These are phyloP conservation scores for Neurospora cerealis DNA, from an alignment of 495 filamentous ascomycete genomes.

Conservation along the genomic window DNA sequence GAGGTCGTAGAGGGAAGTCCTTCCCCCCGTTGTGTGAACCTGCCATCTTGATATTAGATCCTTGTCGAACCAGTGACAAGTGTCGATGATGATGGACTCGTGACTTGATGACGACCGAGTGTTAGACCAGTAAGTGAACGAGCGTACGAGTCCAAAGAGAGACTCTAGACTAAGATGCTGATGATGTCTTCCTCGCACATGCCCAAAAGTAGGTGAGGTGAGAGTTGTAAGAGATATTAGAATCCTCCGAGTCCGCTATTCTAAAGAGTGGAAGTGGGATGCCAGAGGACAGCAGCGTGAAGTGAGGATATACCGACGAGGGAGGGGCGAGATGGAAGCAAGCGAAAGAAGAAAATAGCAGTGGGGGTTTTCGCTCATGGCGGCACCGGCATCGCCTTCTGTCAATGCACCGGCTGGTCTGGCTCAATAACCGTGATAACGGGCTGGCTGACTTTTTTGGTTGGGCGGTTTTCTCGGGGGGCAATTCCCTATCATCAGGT, in stretches of 20 bases:
- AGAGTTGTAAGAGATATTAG: not conserved
- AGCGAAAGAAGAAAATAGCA: not conserved
- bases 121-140: not conserved
- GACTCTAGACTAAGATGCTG: not conserved
- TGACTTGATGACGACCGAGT: not conserved
- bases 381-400: not conserved
- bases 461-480: not conserved
- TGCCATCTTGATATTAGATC: not conserved
- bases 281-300: not conserved
- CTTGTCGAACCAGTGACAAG: not conserved
- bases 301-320: not conserved
- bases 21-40: not conserved
- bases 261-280: not conserved
- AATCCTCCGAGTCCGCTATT: not conserved
- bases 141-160: not conserved
- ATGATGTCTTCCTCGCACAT: not conserved
- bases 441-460: not conserved
- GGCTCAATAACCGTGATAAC: not conserved
- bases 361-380: not conserved
- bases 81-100: not conserved
- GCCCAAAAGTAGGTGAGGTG: not conserved
- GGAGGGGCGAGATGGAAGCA: not conserved
- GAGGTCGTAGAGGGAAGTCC: constrained; percentile 3
- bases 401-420: not conserved
- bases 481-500: not conserved